phyloP scores from a whole-genome alignment of 805 yeast species.

The Dipodascus geniculatus region DNA sequence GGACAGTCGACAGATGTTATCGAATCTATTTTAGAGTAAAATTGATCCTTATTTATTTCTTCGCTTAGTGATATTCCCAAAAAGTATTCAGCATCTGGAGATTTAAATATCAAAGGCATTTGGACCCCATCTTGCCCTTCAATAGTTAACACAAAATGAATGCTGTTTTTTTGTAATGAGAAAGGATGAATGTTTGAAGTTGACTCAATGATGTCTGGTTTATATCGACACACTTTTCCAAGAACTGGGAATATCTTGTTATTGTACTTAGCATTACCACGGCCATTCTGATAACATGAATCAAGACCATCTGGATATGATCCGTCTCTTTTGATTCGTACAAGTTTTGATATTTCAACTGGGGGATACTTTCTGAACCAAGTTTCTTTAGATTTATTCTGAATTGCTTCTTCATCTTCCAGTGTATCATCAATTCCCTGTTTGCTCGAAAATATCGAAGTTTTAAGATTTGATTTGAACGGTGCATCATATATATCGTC shows the following conservation, averaged over 20 bases:
- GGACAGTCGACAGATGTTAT: not conserved
- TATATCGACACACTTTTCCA: not conserved
- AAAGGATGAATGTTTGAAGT: not conserved
- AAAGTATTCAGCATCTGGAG: not conserved
- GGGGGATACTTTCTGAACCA: not conserved
- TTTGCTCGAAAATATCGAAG: not conserved
- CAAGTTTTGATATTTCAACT: not conserved
- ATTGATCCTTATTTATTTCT: too few species aligned
- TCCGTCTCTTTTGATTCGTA: not conserved
- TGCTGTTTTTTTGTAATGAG: not conserved
- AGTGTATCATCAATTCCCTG: not conserved
- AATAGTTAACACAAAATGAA: not conserved
- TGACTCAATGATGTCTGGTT: too few species aligned
- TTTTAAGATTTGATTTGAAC: not conserved
- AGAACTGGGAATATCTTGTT: not conserved
- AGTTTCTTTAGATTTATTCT: too few species aligned
- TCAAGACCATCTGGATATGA: not conserved
- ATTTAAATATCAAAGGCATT: not conserved
- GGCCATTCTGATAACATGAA: not conserved
- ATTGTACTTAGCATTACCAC: not conserved
- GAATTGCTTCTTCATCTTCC: not conserved
- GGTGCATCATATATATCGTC: not conserved
- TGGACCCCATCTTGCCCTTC: not conserved
- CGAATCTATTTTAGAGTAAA: too few species aligned
- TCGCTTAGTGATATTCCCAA: not conserved